phyloP scores from a whole-genome alignment of 495 filamentous ascomycete species.

The Aspergillus hancockii region DNA sequence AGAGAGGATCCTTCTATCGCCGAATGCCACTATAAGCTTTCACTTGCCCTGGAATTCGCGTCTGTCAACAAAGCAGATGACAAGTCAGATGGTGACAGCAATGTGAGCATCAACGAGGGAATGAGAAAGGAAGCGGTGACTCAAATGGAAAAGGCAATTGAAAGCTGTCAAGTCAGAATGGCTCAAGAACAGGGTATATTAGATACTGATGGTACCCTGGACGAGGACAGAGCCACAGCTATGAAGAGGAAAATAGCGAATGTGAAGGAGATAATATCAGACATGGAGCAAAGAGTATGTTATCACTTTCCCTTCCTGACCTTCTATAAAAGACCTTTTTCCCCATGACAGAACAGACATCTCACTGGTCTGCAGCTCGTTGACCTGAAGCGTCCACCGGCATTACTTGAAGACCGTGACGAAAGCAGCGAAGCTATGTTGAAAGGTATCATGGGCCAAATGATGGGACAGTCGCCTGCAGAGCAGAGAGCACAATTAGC shows the following conservation, averaged over 20 bases:
- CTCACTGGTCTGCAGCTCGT: slow-evolving; percentile 53
- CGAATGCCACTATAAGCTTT: slow-evolving; percentile 94
- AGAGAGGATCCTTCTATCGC: slow-evolving; percentile 79
- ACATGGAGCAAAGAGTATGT: slow-evolving; percentile 82
- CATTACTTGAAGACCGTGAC: slow-evolving; percentile 58
- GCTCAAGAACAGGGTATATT: slow-evolving; percentile 69
- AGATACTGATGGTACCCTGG: slow-evolving; percentile 52
- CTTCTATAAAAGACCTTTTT: slow-evolving; percentile 13
- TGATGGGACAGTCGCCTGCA: slow-evolving; percentile 65
- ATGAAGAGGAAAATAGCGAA: slow-evolving; percentile 70
- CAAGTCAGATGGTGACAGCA: slow-evolving; percentile 33
- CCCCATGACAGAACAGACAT: slow-evolving; percentile 10
- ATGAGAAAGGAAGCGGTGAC: slow-evolving; percentile 73
- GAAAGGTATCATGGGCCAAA: slow-evolving; percentile 69
- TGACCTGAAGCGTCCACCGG: slow-evolving; percentile 72
- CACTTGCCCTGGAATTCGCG: slow-evolving; percentile 91
- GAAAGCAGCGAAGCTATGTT: slow-evolving; percentile 51
- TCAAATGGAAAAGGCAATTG: slow-evolving; percentile 82
- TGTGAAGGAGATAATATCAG: slow-evolving; percentile 80
- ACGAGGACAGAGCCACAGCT: slow-evolving; percentile 49
- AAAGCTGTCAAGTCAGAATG: slow-evolving; percentile 74
- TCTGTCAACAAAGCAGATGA: slow-evolving; percentile 67
- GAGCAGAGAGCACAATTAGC: slow-evolving; percentile 68
- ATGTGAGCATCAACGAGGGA: slow-evolving; percentile 56
- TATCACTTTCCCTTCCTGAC: slow-evolving; percentile 2